These are phyloP conservation scores for Gamarada debralockiae DNA, from an alignment of 495 filamentous ascomycete genomes.

Conservation along the genomic window DNA sequence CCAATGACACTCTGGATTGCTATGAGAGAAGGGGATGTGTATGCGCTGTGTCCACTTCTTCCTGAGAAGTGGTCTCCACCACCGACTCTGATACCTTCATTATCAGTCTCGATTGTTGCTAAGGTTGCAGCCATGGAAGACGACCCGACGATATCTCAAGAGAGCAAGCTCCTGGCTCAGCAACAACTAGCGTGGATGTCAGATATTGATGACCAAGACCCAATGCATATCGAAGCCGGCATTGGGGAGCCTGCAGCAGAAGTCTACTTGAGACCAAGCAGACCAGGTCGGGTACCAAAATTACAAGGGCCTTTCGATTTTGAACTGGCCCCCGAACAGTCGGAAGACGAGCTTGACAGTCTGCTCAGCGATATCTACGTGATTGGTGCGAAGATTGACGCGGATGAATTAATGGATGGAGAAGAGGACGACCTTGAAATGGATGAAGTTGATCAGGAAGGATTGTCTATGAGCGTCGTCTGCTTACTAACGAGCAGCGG, in stretches of 20 bases:
- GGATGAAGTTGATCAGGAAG: conserved; percentile 56
- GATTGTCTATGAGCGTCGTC: conserved; percentile 66
- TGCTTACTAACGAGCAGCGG: conserved; percentile 72
- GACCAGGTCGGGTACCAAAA: conserved; percentile 69
- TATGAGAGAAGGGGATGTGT: conserved; percentile 84
- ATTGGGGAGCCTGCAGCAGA: conserved; percentile 41
- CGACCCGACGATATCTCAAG: conserved; percentile 46
- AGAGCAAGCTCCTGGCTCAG: conserved; percentile 55
- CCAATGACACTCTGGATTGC: conserved; percentile 90
- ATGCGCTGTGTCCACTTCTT: conserved; percentile 83
- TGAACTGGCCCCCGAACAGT: conserved; percentile 56
- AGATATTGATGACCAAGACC: conserved; percentile 76
- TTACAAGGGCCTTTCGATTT: conserved; percentile 84
- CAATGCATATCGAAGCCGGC: conserved; percentile 41
- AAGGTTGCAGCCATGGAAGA: conserved; percentile 59
- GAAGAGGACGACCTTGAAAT: conserved; percentile 52
- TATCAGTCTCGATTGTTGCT: conserved; percentile 69
- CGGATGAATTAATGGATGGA: conserved; percentile 55
- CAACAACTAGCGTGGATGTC: conserved; percentile 80
- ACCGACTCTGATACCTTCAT: conserved; percentile 66
- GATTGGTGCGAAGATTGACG: conserved; percentile 50
- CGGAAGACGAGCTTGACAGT: conserved; percentile 67
- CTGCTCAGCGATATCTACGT: conserved; percentile 50
- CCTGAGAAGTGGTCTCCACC: conserved; percentile 80
- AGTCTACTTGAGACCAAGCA: conserved; percentile 64